Conservation (phyloP, 164 flowering plant species). For the Magnolia changhungtana region DNA sequence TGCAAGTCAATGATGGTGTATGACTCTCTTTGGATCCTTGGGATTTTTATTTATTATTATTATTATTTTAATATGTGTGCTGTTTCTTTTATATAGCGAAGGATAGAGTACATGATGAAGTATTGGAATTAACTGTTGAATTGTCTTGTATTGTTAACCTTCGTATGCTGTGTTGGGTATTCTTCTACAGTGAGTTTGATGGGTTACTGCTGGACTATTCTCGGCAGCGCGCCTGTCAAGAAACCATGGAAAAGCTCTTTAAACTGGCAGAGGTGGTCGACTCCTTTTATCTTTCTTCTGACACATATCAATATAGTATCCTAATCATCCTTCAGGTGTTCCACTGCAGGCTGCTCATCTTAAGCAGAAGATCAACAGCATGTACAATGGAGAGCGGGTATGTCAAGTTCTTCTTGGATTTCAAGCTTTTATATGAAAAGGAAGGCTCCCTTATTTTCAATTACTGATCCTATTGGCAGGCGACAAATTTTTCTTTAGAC, state of each 20-base stretch:
- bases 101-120: background rate
- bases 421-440: background rate
- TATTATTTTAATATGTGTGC: background rate
- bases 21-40: slow-evolving; percentile 18
- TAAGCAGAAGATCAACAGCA: slow-evolving; percentile 67
- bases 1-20: slow-evolving; percentile 89
- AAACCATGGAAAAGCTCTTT: slow-evolving; percentile 63
- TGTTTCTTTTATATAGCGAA: background rate
- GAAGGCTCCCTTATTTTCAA: no score
- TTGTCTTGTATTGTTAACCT: background rate
- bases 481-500: no score
- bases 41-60: background rate
- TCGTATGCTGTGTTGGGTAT: background rate
- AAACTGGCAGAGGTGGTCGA: slow-evolving; percentile 65
- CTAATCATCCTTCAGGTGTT: slow-evolving; percentile 9
- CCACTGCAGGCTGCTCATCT: slow-evolving; percentile 68
- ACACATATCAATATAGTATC: background rate
- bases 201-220: slow-evolving; percentile 82
- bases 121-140: background rate
- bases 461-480: no score
- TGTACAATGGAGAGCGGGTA: slow-evolving; percentile 85
- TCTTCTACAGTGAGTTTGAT: slow-evolving; percentile 64
- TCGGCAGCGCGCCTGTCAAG: slow-evolving; percentile 61
- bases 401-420: slow-evolving; percentile 20
- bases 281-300: background rate